Evolutionary conservation across 2,329 filamentous ascomycete genomes (phyloP), one percentile per base, ranked within the genome.

Genomic region (Fusarium camptoceras): DNA sequence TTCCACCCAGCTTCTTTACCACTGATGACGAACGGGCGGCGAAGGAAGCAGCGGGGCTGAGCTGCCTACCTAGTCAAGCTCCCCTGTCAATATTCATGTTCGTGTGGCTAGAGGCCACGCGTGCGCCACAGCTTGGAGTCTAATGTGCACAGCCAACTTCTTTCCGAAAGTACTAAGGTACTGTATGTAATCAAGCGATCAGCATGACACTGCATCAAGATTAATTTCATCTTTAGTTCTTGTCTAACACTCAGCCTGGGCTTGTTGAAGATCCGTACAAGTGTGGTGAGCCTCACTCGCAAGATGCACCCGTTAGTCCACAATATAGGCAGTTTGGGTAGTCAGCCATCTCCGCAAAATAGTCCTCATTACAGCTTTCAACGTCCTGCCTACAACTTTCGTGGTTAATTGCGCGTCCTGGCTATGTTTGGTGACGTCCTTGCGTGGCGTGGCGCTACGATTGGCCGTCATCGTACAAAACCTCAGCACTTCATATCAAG

Each of bases 21-120:
- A 46, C 58, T 73, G 70, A 72, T 72, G 70, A 72, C 71, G 70
- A 68, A 63, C 53, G 43, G 60, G 63, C 63, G 62, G 62, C 61
- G 55, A 59, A 62, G 18, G 53, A 71, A 37, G 42, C n/a, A 68
- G 68, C 54, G 68, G 69, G 69, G 69, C 69, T 72, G 58, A 72
- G 69, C 64, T 59, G 53, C 34, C 42, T 59, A 58, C 34, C 42
- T 54, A 22, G 64, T 55, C 58, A 34, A 63, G 58, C 60, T 64
- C 28, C 63, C 59, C 34, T 53, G 49, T 42, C 18, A 12, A 15
- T 14, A 12, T 51, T 22, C 24, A 27, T 41, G 59, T 28, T 37
- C 44, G 50, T 62, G 66, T 70, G 55, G 58, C 66, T 63, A 34
- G 18, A 55, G 20, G 58, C 50, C 67, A 71, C 67, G 63, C 63